Percentiles rank a stretch among this genome's conserved stretches.
phyloP scores from a whole-genome alignment of 1,284 basidiomycete species.

The Malassezia furfur region DNA sequence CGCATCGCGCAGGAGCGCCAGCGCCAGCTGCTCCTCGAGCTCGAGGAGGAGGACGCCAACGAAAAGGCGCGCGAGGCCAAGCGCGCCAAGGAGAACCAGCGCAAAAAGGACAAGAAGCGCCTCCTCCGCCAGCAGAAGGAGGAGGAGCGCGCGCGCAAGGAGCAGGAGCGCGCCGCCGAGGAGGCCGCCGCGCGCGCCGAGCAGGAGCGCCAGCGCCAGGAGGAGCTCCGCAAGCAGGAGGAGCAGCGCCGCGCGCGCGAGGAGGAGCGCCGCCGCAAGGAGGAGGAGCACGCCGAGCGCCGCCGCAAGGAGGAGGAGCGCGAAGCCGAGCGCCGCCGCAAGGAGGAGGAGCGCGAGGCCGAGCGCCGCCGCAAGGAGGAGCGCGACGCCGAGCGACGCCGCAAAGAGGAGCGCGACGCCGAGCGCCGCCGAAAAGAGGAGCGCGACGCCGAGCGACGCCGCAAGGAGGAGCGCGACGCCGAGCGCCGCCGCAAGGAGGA shows the following conservation, averaged over 20 bases:
- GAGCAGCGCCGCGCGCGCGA: constrained; percentile 51
- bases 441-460: too few species aligned
- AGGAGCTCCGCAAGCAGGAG: constrained; percentile 52
- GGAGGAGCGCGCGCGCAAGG: constrained; percentile 65
- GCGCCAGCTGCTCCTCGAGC: constrained; percentile 71
- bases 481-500: too few species aligned
- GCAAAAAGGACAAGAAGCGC: constrained; percentile 97
- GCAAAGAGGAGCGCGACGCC: too few species aligned
- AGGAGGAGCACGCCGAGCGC: constrained; percentile 50
- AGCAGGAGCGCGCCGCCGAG: constrained; percentile 50
- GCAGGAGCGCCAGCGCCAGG: constrained; percentile 64
- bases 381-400: not conserved
- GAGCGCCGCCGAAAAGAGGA: too few species aligned
- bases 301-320: constrained; percentile 12
- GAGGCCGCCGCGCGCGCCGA: constrained; percentile 58
- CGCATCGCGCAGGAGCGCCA: constrained; percentile 84
- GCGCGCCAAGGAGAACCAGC: constrained; percentile 90
- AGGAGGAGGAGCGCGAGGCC: not conserved
- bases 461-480: too few species aligned
- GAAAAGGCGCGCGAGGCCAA: constrained; percentile 77
- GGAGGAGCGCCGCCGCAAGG: constrained; percentile 39
- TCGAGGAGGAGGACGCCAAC: constrained; percentile 76
- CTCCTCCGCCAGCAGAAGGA: constrained; percentile 84
- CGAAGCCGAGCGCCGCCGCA: constrained; percentile 17
- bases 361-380: constrained; percentile 40